phyloP scores from a whole-genome alignment of 495 filamentous ascomycete species.

The Symbiotaphrina buchneri region DNA sequence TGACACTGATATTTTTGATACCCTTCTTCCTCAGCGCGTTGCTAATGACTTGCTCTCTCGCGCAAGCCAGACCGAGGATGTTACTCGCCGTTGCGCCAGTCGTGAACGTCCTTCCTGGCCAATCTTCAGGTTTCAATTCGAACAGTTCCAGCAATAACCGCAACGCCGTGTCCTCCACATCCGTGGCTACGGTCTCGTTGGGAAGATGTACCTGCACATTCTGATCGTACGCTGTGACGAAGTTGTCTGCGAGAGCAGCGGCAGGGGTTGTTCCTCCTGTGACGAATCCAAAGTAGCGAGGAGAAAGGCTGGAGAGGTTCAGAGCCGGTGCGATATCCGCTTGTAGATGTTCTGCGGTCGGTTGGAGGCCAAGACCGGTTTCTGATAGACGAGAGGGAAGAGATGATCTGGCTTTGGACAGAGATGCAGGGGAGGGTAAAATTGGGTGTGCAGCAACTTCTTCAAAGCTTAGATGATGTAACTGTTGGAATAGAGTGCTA shows the following conservation, averaged over 20 bases:
- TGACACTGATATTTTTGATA: conserved; percentile 26
- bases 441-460: too few species aligned
- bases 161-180: conserved; percentile 51
- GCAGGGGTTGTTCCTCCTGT: conserved; percentile 63
- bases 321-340: conserved; percentile 41
- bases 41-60: conserved; percentile 40
- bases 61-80: conserved; percentile 59
- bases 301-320: conserved; percentile 32
- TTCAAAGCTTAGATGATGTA: too few species aligned
- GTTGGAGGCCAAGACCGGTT: conserved; percentile 21
- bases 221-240: conserved; percentile 59
- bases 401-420: too few species aligned
- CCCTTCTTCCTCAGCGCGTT: conserved; percentile 15
- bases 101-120: conserved; percentile 50
- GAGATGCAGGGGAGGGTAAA: too few species aligned
- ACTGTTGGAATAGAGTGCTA: too few species aligned
- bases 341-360: conserved; percentile 25
- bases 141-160: conserved; percentile 46
- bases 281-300: conserved; percentile 73
- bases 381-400: conserved; percentile 18
- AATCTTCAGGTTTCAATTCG: conserved; percentile 24
- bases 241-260: conserved; percentile 63
- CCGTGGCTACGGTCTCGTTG: conserved; percentile 45
- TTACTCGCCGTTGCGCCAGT: conserved; percentile 82
- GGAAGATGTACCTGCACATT: conserved; percentile 75